phyloP scores from a whole-genome alignment of 2,329 filamentous ascomycete genomes.

The Cladosporium sphaerospermum region DNA sequence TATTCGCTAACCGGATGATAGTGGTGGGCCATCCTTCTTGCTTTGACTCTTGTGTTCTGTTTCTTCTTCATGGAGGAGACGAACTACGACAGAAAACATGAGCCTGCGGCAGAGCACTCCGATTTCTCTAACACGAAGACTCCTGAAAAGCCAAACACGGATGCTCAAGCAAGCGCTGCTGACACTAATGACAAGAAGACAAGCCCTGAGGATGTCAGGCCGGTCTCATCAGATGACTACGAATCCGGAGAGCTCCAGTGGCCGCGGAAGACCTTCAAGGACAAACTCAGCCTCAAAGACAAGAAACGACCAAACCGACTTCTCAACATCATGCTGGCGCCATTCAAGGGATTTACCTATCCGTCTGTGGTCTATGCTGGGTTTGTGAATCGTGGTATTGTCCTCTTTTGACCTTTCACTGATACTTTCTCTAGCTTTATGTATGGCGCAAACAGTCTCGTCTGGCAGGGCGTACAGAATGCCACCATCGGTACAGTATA shows the following conservation, averaged over 20 bases:
- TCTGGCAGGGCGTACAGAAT: conserved; percentile 22
- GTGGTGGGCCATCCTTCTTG: conserved; percentile 45
- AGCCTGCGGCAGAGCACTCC: conserved; percentile 8
- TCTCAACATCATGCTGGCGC: conserved; percentile 31
- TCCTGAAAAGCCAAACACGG: background rate
- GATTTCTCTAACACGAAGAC: background rate
- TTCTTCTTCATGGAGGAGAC: conserved; percentile 59
- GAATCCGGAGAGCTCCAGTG: conserved; percentile 29
- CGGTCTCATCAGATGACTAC: conserved; percentile 19
- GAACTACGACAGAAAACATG: conserved; percentile 38
- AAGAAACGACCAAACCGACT: conserved; percentile 39
- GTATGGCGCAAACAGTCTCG: conserved; percentile 22
- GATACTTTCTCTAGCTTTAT: conserved; percentile 12
- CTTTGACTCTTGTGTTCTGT: conserved; percentile 41
- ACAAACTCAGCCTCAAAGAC: conserved; percentile 39
- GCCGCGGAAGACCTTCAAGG: conserved; percentile 36
- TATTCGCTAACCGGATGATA: background rate
- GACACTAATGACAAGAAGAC: conserved; percentile 20
- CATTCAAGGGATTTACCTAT: conserved; percentile 23
- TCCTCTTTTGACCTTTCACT: background rate
- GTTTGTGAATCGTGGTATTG: background rate
- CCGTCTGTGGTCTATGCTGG: conserved; percentile 21
- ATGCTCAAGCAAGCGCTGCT: background rate
- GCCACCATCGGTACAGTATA: conserved; percentile 15
- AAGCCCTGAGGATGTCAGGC: conserved; percentile 30